phyloP scores from a whole-genome alignment of 805 yeast species.

The Hanseniaspora valbyensis region DNA sequence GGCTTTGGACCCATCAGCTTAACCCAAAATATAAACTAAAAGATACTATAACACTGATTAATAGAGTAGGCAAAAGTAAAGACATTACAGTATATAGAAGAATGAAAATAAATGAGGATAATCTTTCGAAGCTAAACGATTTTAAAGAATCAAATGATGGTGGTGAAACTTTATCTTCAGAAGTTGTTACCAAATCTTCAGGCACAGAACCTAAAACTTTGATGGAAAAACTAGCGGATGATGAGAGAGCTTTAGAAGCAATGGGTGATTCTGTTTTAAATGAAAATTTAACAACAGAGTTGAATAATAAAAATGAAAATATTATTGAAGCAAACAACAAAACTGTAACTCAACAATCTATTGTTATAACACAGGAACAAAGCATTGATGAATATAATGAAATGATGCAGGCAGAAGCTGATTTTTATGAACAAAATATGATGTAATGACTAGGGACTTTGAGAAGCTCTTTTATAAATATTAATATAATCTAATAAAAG shows the following conservation, averaged over 20 bases:
- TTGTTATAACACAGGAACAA: no score
- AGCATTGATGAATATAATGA: not conserved
- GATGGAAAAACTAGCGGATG: slow-evolving; percentile 9
- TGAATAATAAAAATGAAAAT: no score
- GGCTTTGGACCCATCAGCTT: slow-evolving; percentile 63
- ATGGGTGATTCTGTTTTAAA: no score
- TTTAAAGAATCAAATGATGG: not conserved
- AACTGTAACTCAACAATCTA: no score
- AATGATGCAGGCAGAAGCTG: not conserved
- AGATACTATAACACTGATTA: slow-evolving; percentile 51
- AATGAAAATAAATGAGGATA: slow-evolving; percentile 32
- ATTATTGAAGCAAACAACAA: no score
- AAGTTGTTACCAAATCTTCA: not conserved
- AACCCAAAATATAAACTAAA: slow-evolving; percentile 71
- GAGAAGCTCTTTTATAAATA: no score
- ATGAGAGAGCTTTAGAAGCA: not conserved
- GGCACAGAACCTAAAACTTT: not conserved
- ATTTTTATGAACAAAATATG: not conserved
- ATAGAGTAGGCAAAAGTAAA: slow-evolving; percentile 38
- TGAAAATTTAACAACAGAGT: no score
- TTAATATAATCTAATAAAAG: no score
- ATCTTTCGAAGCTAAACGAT: not conserved
- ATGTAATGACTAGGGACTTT: no score
- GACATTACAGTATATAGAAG: slow-evolving; percentile 36
- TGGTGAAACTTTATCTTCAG: no score